Base-by-base conservation (phyloP, 148 eudicot genomes). In the Polygonum aviculare region DNA sequence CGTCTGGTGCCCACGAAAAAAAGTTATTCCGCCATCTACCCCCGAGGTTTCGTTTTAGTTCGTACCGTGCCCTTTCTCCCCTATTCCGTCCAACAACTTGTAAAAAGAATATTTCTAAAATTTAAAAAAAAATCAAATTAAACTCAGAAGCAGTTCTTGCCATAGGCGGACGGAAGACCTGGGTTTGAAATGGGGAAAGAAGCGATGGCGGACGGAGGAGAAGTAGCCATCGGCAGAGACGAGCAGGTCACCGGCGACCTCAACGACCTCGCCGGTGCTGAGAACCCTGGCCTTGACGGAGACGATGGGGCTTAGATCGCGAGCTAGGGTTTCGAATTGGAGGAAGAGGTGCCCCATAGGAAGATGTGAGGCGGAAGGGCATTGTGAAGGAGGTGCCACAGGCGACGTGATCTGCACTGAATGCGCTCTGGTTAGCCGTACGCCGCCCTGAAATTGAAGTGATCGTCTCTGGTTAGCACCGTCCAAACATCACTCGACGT, bases 181-280 rank as follows among this genome's bases (percentile, higher is more conserved):
- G 75, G 90, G 74, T 74, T 87, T 87, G 75, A 87, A 82, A 48
- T 85, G 79, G 7, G 96, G 98, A 63, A 91, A 81, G 77, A 88
- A 88, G 33, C 72, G 73, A 41, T 80, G 77, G 15, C 98, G 89
- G 79, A 91, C 84, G 0, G 90, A 82, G 74, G 98, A 93, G 59
- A 88, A 86, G 70, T 92, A 91, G 7, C 98, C 98, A 82, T 93
- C 96, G 22, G 98, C 98, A 47, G 98, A 96, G 74, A 93, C 76
- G n/a, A 93, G 91, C 86, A 93, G 78, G 75, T 90, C 90, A 18
- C 88, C 92, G 16, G 40, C 76, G 54, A 93, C 40, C 18, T 88
- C 85, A 2, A 82, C 72, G 15, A 76, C 81, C 52, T 87, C 80
- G 26, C 88, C 85, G 4, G 90, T 87, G 81, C 77, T 74, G 62